Evolutionary conservation across 1,284 basidiomycete species (phyloP), one percentile per base, ranked within the genome.

Genomic region (Boletus semigastroideus): DNA sequence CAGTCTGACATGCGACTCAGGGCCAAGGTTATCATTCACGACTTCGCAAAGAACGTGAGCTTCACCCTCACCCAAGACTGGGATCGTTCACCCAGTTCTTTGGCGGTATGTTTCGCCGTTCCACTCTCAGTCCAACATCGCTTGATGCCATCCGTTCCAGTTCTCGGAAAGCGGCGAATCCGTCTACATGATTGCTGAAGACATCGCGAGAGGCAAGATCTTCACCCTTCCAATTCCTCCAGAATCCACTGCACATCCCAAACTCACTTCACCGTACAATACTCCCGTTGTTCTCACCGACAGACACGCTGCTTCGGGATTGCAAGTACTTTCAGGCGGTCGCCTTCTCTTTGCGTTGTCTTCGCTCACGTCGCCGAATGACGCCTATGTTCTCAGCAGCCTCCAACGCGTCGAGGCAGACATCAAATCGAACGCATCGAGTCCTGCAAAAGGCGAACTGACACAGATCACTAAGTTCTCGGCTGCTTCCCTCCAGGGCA

Each of bases 1-100:
- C 27, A 39, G 5, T 46, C 41, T 51, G 22, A 46, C 17, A 10
- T 6, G 12, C 20, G 13, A 46, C 38, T 5, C 53, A 88, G 87
- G 53, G 79, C 80, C 7, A 86, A 90, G 62, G 78, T 94, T 42
- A 83, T 93, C 45, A 79, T 94, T 13, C 90, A 87, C 61, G 89
- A 92, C 64, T 70, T 94, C 17, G 68, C 70, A 46, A 83, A 80
- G 56, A 72, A 83, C n/a, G 73, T 87, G 12, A 75, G 85, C 27
- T 89, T 79, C 65, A 87, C 83, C 0, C 64, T 91, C 54, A 90
- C 90, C 0, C 83, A 89, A 55, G 66, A 78, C 27, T 96, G 93
- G 93, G 92, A 95, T 66, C 82, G 90, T 27, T 90, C 88, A 31
- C 85, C 89, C 0, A 77, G 76, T 55, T 41, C 65, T 27, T 34